Evolutionary conservation across 2,329 filamentous ascomycete species (phyloP), one percentile per base, ranked within the genome.

Genomic region (Exophiala viscosa): DNA sequence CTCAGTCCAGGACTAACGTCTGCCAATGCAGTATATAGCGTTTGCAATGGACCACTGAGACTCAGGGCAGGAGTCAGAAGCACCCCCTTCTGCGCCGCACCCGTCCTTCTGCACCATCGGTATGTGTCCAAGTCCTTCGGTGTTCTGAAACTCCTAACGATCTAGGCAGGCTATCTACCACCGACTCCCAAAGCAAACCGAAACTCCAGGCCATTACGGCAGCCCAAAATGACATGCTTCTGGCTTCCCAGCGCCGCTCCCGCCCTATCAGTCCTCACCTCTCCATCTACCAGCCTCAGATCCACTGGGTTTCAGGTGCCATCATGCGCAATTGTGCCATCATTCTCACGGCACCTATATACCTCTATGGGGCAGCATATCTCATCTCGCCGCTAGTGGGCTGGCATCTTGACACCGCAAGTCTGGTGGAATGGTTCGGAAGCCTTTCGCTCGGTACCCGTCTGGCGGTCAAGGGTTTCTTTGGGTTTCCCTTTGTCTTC

Each of bases 251-350:
- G 77, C 90, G 91, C 65, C 79, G 86, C 50, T 74, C 79, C 65
- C 90, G 91, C 47, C 91, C 91, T 67, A 79, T 95, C 64, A 80
- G 88, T 45, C 91, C 91, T 49, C 90, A 96, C 69, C 82, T 96
- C 59, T 70, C 75, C 66, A 90, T 95, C 80, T 96, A 96, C 83
- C 81, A 83, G 70, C 82, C 86, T 55, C 84, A 88, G 72, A 88
- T 96, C 74, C 93, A 88, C 64, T 96, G 85, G 86, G 85, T 88
- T 70, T 79, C 79, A 61, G 85, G 84, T 63, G 84, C 77, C 50
- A 79, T 88, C 73, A 88, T 90, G 76, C 90, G 91, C 66, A 83
- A 95, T 74, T 91, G 88, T 13, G 90, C 88, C 65, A 74, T 80
- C 67, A 71, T 79, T 55, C 79, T 95, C 62, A 85, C 84, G 53